phyloP scores from a whole-genome alignment of 179 eudicot genomes.

The Spergularia azorica region DNA sequence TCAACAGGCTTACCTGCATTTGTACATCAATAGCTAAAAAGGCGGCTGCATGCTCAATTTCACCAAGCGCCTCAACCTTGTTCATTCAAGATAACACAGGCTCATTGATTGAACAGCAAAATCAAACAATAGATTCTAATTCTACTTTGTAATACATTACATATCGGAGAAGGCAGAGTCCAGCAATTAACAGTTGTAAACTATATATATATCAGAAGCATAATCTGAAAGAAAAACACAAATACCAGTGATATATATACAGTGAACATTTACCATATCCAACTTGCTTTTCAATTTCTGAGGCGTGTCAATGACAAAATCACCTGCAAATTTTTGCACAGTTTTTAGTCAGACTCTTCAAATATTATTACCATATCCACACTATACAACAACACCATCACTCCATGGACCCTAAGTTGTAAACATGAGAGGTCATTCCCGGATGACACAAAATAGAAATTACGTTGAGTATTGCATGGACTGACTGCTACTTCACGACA shows the following conservation, averaged over 20 bases:
- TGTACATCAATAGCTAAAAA: constrained; percentile 53
- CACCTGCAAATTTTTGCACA: constrained; percentile 40
- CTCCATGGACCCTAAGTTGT: background rate
- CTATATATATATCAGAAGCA: background rate
- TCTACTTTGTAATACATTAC: too few relatives aligned
- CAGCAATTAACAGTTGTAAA: too few relatives aligned
- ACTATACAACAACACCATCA: background rate
- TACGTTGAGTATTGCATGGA: too few relatives aligned
- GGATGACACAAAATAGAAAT: too few relatives aligned
- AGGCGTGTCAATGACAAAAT: constrained; percentile 76
- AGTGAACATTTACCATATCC: constrained; percentile 54
- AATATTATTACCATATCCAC: background rate
- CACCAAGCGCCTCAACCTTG: too few relatives aligned
- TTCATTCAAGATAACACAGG: too few relatives aligned
- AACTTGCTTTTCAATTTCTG: constrained; percentile 64
- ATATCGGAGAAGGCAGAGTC: too few relatives aligned
- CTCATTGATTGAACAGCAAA: too few relatives aligned
- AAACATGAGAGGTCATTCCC: background rate
- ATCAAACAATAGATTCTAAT: too few relatives aligned
- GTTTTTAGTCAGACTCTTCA: background rate
- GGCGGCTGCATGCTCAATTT: constrained; percentile 55
- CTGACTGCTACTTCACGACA: too few relatives aligned
- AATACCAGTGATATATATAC: background rate
- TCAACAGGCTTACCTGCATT: constrained; percentile 40
- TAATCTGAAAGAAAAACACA: background rate